Base-by-base conservation (phyloP, 2,329 filamentous ascomycete genomes). In the Alternaria alternata region DNA sequence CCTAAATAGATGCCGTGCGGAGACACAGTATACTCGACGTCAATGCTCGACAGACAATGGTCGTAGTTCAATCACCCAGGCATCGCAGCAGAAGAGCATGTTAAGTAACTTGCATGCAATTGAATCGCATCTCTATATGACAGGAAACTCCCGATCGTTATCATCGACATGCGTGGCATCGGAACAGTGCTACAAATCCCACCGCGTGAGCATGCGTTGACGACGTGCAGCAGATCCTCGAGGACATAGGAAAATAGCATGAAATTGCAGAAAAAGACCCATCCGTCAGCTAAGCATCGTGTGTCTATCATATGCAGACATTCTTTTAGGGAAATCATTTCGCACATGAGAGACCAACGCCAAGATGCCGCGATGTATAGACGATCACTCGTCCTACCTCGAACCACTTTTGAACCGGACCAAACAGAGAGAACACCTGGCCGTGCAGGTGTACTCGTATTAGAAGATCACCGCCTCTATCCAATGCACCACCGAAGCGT, bases 281-380 rank as follows among this genome's bases (percentile, higher is more conserved):
- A 59, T 69, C 69, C 66, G 63, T 68, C 63, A 71, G 71, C 69
- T 73, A 66, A 65, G 64, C 65, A 71, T 65, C 72, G 66, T 63
- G 67, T 75, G 71, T 78, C 75, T 78, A 75, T 72, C 70, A 72
- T 69, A 65, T 70, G 70, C 70, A 66, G 65, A 71, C 69, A 73
- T 71, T 72, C 72, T 73, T 76, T 74, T 73, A 67, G 67, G 71
- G 66, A 74, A 77, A 74, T 71, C 72, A 76, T 71, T 73, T 78
- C 73, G 75, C 71, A 77, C 68, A 78, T 71, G 73, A 74, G 73
- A 77, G 70, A 76, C 70, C 67, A 79, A 79, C 77, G 77, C 77
- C 77, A 72, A 76, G 72, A 79, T 79, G 77, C 75, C 73, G 71
- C 70, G 71, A 75, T 73, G 67, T 74, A 68, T 63, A 53, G 66